Conservation (phyloP, 129 eudicot genomes). For the Ambrosia artemisiifolia region DNA sequence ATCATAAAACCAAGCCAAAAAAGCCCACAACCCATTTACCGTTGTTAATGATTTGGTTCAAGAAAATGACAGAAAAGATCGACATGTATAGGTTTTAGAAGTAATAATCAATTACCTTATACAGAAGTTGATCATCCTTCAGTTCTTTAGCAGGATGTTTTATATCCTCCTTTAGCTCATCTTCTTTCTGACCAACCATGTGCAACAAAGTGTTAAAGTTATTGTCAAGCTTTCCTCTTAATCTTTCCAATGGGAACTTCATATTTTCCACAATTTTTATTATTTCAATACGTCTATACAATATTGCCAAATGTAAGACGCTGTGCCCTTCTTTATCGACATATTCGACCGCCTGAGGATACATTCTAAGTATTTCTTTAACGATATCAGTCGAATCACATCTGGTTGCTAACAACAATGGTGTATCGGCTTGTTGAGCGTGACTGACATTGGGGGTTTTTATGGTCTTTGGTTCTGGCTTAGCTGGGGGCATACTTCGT, state of each 20-base stretch:
- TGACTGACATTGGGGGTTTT: neutral
- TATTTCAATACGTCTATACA: slow-evolving; percentile 14
- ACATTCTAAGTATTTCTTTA: neutral
- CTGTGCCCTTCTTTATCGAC: slow-evolving; percentile 24
- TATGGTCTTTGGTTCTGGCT: neutral
- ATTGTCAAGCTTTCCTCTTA: slow-evolving; percentile 24
- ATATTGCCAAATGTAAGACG: slow-evolving; percentile 38
- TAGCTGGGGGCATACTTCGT: neutral
- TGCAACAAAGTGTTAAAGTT: slow-evolving; percentile 40
- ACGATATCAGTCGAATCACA: slow-evolving; percentile 35
- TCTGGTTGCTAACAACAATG: slow-evolving; percentile 42
- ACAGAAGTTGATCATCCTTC: slow-evolving; percentile 35
- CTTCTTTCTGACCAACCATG: slow-evolving; percentile 35
- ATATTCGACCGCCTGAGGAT: slow-evolving; percentile 44
- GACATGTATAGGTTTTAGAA: neutral
- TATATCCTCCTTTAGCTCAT: neutral
- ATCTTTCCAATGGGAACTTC: slow-evolving; percentile 27
- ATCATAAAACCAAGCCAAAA: too few relatives aligned
- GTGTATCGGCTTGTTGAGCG: slow-evolving; percentile 16
- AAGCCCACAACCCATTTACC: neutral
- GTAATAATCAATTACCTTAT: slow-evolving; percentile 21
- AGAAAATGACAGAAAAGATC: neutral
- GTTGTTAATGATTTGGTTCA: too few relatives aligned
- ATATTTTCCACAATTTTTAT: slow-evolving; percentile 21
- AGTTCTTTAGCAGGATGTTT: slow-evolving; percentile 30